A percentile compares a stretch with the other conserved stretches of the same genome.
Evolutionary conservation across 352 stramenopile species (phyloP).

Genomic region (Pythium aquatile): DNA sequence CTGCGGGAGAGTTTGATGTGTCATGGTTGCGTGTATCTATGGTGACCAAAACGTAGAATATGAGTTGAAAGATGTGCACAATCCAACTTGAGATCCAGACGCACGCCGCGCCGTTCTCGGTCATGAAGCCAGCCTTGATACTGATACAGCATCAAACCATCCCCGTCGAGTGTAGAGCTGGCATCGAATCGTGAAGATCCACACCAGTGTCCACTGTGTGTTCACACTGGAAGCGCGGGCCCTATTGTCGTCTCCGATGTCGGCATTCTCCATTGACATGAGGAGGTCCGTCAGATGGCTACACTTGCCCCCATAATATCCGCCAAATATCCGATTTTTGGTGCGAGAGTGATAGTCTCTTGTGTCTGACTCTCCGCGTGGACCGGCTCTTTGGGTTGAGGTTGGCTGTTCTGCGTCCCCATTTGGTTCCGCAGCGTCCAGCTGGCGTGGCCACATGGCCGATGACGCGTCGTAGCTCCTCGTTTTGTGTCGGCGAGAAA

Average conservation of each 20-base stretch:
- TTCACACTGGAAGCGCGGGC: too few relatives aligned
- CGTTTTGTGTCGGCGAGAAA: neutral
- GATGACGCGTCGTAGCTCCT: constrained; percentile 4
- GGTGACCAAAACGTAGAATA: too few relatives aligned
- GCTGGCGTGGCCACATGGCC: neutral
- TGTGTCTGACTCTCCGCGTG: neutral
- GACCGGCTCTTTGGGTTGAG: neutral
- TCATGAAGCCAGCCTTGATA: too few relatives aligned
- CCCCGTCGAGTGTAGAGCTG: too few relatives aligned
- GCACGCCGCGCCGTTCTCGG: too few relatives aligned
- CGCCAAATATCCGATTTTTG: neutral
- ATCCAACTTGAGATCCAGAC: too few relatives aligned
- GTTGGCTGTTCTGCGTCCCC: neutral
- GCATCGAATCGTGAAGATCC: too few relatives aligned
- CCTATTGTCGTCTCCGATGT: neutral
- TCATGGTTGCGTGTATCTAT: too few relatives aligned
- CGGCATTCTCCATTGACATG: neutral
- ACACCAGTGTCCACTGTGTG: too few relatives aligned
- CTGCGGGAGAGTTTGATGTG: too few relatives aligned
- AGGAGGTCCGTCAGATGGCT: neutral
- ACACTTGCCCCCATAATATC: neutral
- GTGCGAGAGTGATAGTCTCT: neutral
- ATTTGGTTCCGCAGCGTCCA: neutral
- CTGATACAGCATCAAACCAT: too few relatives aligned
- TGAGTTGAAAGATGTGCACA: too few relatives aligned